Evolutionary conservation across 192 early-diverging fungal species (phyloP).

Genomic region (Coemansia nantahalensis): DNA sequence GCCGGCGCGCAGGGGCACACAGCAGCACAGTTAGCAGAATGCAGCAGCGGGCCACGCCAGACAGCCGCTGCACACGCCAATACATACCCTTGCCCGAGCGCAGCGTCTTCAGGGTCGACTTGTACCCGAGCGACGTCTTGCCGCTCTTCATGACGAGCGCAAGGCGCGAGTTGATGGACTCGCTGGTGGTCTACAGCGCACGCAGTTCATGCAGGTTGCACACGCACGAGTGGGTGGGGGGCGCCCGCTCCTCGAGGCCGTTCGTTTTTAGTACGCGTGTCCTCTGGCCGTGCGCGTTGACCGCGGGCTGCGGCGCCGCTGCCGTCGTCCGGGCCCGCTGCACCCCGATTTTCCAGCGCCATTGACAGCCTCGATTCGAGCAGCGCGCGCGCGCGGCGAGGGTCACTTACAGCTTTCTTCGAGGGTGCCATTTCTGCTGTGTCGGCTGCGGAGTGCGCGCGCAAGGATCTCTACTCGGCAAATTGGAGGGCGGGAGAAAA

Average conservation of each 20-base stretch:
- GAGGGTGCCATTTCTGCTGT: conserved; percentile 53
- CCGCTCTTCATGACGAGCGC: conserved; percentile 99
- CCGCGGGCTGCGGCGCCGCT: too few species aligned
- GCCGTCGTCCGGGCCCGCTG: too few species aligned
- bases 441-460: conserved; percentile 23
- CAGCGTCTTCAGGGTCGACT: conserved; percentile 97
- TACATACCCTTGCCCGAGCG: conserved; percentile 82
- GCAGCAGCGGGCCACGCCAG: too few species aligned
- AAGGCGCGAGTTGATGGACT: conserved; percentile 98
- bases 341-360: too few species aligned
- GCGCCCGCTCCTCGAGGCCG: too few species aligned
- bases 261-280: too few species aligned
- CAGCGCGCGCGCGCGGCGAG: background rate
- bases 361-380: too few species aligned
- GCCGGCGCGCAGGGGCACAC: background rate
- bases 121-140: conserved; percentile 98
- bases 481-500: conserved; percentile 41
- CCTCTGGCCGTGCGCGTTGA: too few species aligned
- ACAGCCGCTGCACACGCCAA: too few species aligned
- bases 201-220: too few species aligned
- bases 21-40: too few species aligned
- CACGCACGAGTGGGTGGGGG: too few species aligned
- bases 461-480: conserved; percentile 34
- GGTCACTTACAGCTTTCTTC: conserved; percentile 54
- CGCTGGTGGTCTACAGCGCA: conserved; percentile 72